Conservation (phyloP, 345 rosid species). For the Sisymbrium altissimum region DNA sequence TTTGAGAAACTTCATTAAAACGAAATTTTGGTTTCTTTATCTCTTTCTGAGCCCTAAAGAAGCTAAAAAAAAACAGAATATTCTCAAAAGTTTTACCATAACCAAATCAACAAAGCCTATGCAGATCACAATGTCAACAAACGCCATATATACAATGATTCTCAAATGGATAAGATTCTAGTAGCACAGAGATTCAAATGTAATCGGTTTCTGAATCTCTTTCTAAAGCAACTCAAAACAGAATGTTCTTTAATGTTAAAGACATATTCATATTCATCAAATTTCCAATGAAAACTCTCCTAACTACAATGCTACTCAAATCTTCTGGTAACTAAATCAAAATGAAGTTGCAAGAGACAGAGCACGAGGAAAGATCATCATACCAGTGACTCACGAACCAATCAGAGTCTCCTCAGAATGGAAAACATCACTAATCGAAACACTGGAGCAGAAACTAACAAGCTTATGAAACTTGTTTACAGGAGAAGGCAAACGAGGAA, state of each 20-base stretch:
- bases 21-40: too few relatives aligned
- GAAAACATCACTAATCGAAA: slow-evolving; percentile 45
- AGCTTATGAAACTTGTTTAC: slow-evolving; percentile 86
- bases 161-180: too few relatives aligned
- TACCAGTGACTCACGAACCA: slow-evolving; percentile 29
- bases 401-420: slow-evolving; percentile 30
- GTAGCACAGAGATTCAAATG: neutral
- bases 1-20: too few relatives aligned
- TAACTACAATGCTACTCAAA: neutral
- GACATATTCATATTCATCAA: neutral
- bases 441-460: slow-evolving; percentile 68
- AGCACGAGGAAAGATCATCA: neutral
- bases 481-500: slow-evolving; percentile 69
- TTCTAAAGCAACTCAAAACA: neutral
- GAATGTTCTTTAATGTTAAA: neutral
- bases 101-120: too few relatives aligned
- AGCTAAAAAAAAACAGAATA: too few relatives aligned
- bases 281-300: neutral
- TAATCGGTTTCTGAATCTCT: neutral
- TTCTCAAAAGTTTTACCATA: too few relatives aligned
- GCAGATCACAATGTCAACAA: too few relatives aligned
- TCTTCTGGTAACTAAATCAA: neutral
- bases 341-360: neutral
- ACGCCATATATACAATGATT: too few relatives aligned
- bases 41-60: too few relatives aligned